phyloP scores from a whole-genome alignment of 768 basidiomycete genomes.

The Boletus vinaceobasis region DNA sequence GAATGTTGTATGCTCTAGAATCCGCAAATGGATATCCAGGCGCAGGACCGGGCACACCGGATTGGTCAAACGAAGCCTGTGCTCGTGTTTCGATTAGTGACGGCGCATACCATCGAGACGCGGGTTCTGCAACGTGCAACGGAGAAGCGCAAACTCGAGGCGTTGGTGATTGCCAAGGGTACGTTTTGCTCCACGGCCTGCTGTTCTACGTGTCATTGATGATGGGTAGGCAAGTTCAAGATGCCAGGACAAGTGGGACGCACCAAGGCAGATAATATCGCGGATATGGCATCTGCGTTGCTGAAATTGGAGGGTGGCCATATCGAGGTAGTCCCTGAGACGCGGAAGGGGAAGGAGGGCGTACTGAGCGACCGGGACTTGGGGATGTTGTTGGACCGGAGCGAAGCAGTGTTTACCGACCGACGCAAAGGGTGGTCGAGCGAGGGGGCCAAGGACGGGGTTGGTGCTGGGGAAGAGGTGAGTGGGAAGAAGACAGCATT shows the following conservation, averaged over 20 bases:
- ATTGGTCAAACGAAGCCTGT: conserved; percentile 94
- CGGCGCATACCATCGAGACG: conserved; percentile 86
- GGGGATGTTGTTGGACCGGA: conserved; percentile 74
- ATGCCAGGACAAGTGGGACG: conserved; percentile 57
- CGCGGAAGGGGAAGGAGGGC: conserved; percentile 56
- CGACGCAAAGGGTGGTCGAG: conserved; percentile 76
- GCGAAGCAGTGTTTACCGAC: conserved; percentile 66
- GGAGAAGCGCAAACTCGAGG: conserved; percentile 88
- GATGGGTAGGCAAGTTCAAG: conserved; percentile 70
- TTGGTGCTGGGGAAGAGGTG: not conserved
- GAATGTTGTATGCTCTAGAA: conserved; percentile 45
- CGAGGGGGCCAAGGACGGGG: conserved; percentile 8
- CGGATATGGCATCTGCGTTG: conserved; percentile 77
- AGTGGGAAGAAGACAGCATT: conserved; percentile 52
- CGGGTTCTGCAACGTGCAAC: conserved; percentile 86
- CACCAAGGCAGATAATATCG: conserved; percentile 61
- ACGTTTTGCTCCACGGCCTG: not conserved
- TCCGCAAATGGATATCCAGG: conserved; percentile 96
- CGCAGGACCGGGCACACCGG: conserved; percentile 92
- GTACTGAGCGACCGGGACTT: conserved; percentile 84
- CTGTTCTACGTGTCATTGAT: not conserved
- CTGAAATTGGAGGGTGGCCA: conserved; percentile 84
- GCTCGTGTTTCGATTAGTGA: conserved; percentile 83
- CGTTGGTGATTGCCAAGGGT: conserved; percentile 93
- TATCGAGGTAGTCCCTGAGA: conserved; percentile 79